Conservation (phyloP, 179 eudicot species). For the Carnegiea gigantea region DNA sequence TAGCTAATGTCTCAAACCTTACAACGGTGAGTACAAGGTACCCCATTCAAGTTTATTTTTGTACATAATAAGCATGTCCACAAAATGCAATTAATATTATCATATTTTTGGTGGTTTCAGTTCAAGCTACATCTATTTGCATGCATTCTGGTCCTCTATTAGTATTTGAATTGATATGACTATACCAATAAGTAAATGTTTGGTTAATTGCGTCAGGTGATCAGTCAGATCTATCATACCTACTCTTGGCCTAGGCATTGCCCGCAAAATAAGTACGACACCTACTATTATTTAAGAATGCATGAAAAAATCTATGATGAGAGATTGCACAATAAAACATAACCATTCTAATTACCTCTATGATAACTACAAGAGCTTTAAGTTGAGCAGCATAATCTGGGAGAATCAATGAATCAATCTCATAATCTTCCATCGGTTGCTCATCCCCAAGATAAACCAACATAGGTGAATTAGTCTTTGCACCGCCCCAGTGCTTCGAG, state of each 20-base stretch:
- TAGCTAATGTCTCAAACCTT: too few species aligned
- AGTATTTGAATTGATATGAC: too few species aligned
- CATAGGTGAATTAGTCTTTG: conserved; percentile 25
- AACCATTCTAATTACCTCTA: conserved; percentile 26
- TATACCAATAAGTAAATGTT: too few species aligned
- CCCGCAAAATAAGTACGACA: not conserved
- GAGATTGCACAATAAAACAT: not conserved
- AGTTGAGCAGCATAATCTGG: conserved; percentile 27
- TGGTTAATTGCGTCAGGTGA: not conserved
- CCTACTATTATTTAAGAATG: not conserved
- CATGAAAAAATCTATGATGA: not conserved
- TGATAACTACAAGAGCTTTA: conserved; percentile 28
- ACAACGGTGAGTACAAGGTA: too few species aligned
- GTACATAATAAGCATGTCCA: too few species aligned
- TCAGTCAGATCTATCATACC: not conserved
- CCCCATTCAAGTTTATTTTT: too few species aligned
- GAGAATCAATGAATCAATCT: conserved; percentile 9
- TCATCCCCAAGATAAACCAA: conserved; percentile 30
- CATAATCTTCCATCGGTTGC: conserved; percentile 8
- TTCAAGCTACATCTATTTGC: too few species aligned
- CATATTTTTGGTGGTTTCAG: too few species aligned
- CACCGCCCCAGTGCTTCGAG: conserved; percentile 31
- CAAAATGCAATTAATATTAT: too few species aligned
- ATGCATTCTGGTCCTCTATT: too few species aligned
- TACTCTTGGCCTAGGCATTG: not conserved